These are phyloP conservation scores for Huntiella bhutanensis DNA, from an alignment of 2,329 filamentous ascomycete species.

Conservation along the genomic window DNA sequence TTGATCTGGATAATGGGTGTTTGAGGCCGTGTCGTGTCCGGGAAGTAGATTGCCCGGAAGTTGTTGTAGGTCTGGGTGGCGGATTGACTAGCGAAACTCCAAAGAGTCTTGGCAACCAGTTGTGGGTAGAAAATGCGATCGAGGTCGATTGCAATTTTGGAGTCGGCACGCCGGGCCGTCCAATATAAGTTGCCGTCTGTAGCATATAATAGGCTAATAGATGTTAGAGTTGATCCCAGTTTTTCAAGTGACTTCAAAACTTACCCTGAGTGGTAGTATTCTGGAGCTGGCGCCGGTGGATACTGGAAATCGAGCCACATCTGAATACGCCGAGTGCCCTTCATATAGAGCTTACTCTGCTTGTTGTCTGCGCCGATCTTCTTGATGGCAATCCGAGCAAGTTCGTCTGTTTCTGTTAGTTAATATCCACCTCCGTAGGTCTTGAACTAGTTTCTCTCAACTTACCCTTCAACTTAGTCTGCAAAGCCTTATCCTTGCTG, in stretches of 20 bases:
- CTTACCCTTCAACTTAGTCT: conserved; percentile 25
- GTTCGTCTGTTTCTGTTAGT: not conserved
- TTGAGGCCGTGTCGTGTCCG: conserved; percentile 4
- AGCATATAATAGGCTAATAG: conserved; percentile 5
- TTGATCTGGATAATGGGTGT: conserved; percentile 7
- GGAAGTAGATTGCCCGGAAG: conserved; percentile 9
- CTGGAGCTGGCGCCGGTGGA: conserved; percentile 4
- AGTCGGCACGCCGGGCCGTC: conserved; percentile 6
- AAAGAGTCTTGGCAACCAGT: conserved; percentile 5
- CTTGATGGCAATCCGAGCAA: conserved; percentile 6
- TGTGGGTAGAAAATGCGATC: conserved; percentile 10
- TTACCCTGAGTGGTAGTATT: conserved; percentile 10
- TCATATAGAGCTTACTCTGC: conserved; percentile 9
- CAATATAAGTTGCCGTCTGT: conserved; percentile 8
- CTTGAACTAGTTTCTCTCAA: not conserved
- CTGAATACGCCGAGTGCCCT: conserved; percentile 2
- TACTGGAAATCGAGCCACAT: conserved; percentile 10
- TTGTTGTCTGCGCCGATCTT: conserved; percentile 9
- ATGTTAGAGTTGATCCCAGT: not conserved
- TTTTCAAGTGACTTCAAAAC: not conserved
- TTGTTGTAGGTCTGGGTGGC: conserved; percentile 1
- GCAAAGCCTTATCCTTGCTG: conserved; percentile 30
- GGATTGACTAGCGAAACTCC: not conserved
- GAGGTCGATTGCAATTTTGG: conserved; percentile 7
- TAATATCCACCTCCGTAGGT: not conserved